Base-by-base conservation (phyloP, 345 rosid genomes). In the Diplotaxis tenuifolia region DNA sequence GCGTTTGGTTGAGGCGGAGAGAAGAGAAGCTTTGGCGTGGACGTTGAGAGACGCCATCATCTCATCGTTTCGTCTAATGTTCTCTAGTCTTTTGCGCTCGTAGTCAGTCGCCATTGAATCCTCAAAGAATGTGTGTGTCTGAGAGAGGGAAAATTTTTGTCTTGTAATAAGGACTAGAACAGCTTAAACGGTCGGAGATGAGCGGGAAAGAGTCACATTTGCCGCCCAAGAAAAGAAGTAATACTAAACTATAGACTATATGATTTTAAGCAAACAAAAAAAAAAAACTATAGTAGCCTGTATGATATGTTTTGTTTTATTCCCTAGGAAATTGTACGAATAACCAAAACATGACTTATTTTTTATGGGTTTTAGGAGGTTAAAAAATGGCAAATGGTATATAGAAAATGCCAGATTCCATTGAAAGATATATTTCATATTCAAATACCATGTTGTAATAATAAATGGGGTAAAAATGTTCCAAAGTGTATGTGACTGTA, bases 41-140 rank as follows among this genome's bases (percentile, higher is more conserved):
- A 94, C 70, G 1, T 89, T 84, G 59, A 91, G 90, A n/a, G 93
- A 78, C 6, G 97, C 89, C 73, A 94, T 52, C 87, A 84, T 84
- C 73, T 91, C 83, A 1, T 77, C 88, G 66, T 94, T 94, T 52
- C 95, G 82, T 58, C 77, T 83, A 32, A 91, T 94, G 81, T 89
- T 91, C 75, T 88, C 93, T 14, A 88, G 83, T 74, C 97, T 83
- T 72, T 75, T 78, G 8, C 86, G 86, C 79, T 91, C 98, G 75
- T 94, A 94, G 61, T 91, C 96, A 2, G 93, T 67, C 83, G 83
- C 96, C 98, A 90, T 90, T 54, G 75, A 36, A 42, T 38, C 68
- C 5, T 42, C 2, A 32, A 49, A 22, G 42, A 59, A 42, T 40
- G 47, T 40, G 49, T 40, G 7, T 40, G 15, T 38, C n/a, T 34